Percentiles rank a stretch among this genome's conserved stretches.
Evolutionary conservation across 1,284 basidiomycete genomes (phyloP).

Genomic region (Moesziomyces globuligerus): DNA sequence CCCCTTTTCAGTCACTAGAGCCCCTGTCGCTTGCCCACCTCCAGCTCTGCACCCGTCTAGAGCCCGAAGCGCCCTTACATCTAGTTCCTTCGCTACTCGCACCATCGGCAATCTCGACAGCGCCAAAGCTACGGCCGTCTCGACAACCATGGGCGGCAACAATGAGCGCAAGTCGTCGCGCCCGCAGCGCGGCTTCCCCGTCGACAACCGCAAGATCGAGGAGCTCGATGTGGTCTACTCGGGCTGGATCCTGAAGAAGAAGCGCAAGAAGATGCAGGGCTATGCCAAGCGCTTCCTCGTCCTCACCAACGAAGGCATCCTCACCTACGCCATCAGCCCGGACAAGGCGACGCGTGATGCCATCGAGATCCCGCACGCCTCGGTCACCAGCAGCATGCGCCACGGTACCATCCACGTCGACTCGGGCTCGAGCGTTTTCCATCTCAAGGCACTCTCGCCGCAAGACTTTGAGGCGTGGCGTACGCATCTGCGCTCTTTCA

Average conservation of each 20-base stretch:
- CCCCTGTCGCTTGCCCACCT: background rate
- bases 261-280: conserved; percentile 67
- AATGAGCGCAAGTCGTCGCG: conserved; percentile 19
- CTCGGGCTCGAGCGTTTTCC: conserved; percentile 63
- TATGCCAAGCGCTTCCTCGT: conserved; percentile 66
- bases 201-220: conserved; percentile 38
- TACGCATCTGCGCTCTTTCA: conserved; percentile 56
- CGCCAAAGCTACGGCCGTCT: too few relatives aligned
- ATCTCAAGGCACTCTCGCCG: conserved; percentile 62
- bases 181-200: conserved; percentile 27
- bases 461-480: conserved; percentile 64
- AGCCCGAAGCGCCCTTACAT: too few relatives aligned
- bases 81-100: too few relatives aligned
- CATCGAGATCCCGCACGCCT: conserved; percentile 65
- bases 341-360: conserved; percentile 61
- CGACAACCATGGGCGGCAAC: conserved; percentile 28
- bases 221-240: conserved; percentile 55
- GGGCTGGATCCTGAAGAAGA: conserved; percentile 67
- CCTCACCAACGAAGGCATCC: conserved; percentile 59
- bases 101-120: too few relatives aligned
- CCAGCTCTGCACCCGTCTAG: too few relatives aligned
- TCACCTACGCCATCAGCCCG: conserved; percentile 59
- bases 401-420: conserved; percentile 66
- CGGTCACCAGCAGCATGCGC: conserved; percentile 60
- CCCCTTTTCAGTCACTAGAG: too few relatives aligned